Evolutionary conservation across 2,329 filamentous ascomycete genomes (phyloP).

Genomic region (Paraphaeosphaeria minitans): DNA sequence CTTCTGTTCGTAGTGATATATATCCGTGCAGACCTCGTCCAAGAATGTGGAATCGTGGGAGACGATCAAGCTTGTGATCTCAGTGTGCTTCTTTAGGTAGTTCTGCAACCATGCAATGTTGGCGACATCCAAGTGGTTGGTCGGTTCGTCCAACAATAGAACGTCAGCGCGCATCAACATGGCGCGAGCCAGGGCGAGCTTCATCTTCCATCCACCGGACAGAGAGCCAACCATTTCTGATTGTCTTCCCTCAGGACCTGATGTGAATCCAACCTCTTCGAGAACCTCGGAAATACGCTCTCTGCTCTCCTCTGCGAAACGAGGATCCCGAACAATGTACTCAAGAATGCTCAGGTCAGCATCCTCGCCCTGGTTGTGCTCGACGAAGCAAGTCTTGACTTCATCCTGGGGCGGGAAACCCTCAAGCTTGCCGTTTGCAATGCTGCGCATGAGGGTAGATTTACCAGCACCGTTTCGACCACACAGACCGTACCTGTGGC

Average conservation of each 20-base stretch:
- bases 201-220: conserved; percentile 99
- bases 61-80: conserved; percentile 97
- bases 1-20: conserved; percentile 99
- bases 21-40: conserved; percentile 96
- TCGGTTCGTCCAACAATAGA: conserved; percentile 94
- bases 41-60: conserved; percentile 98
- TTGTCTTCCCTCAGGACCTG: conserved; percentile 87
- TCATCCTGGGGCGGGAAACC: conserved; percentile 93
- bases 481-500: conserved; percentile 95
- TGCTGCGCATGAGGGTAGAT: conserved; percentile 98
- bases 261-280: conserved; percentile 89
- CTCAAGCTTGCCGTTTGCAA: conserved; percentile 93
- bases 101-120: conserved; percentile 96
- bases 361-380: conserved; percentile 98
- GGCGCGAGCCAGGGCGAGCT: conserved; percentile 90
- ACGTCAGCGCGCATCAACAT: conserved; percentile 99
- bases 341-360: conserved; percentile 95
- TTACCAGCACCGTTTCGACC: conserved; percentile 97
- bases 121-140: conserved; percentile 94
- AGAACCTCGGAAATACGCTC: conserved; percentile 85
- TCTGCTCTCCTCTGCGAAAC: conserved; percentile 75
- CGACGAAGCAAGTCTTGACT: conserved; percentile 94
- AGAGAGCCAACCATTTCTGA: conserved; percentile 89
- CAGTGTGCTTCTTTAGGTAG: conserved; percentile 92
- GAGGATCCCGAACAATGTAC: conserved; percentile 87